A percentile compares a stretch with the other conserved stretches of the same genome.
These are phyloP conservation scores for Botryotinia calthae DNA, from an alignment of 2,329 filamentous ascomycete species.

Conservation along the genomic window DNA sequence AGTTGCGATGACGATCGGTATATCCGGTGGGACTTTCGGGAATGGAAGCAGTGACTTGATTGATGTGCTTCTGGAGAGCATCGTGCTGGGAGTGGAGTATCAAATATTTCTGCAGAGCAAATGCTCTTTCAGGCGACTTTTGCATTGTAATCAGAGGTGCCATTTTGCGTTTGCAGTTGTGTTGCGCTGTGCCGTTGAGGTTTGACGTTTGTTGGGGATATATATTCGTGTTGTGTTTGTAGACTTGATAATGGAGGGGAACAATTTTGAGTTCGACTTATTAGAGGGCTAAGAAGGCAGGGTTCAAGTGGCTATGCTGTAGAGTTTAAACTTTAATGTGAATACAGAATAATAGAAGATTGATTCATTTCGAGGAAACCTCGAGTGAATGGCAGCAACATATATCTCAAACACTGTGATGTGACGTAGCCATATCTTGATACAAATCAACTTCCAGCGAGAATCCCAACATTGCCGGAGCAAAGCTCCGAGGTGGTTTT, in stretches of 20 bases:
- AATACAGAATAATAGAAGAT: not conserved
- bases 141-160: constrained; percentile 23
- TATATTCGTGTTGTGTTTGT: not conserved
- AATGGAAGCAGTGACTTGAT: constrained; percentile 26
- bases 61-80: constrained; percentile 38
- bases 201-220: no score
- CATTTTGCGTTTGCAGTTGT: not conserved
- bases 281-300: not conserved
- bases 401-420: not conserved
- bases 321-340: not conserved
- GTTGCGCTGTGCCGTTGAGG: not conserved
- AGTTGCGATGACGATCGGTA: constrained; percentile 16
- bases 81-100: constrained; percentile 39
- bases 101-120: constrained; percentile 40
- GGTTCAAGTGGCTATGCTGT: not conserved
- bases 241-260: not conserved
- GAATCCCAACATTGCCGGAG: not conserved
- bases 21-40: constrained; percentile 19
- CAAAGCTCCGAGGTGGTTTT: not conserved
- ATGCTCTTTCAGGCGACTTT: constrained; percentile 35
- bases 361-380: not conserved
- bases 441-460: not conserved
- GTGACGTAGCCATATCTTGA: constrained; percentile 6
- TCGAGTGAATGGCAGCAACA: constrained; percentile 8
- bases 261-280: not conserved